These are phyloP conservation scores for Populus hybrid DNA, from an alignment of 441 rosid genomes.

Conservation along the genomic window DNA sequence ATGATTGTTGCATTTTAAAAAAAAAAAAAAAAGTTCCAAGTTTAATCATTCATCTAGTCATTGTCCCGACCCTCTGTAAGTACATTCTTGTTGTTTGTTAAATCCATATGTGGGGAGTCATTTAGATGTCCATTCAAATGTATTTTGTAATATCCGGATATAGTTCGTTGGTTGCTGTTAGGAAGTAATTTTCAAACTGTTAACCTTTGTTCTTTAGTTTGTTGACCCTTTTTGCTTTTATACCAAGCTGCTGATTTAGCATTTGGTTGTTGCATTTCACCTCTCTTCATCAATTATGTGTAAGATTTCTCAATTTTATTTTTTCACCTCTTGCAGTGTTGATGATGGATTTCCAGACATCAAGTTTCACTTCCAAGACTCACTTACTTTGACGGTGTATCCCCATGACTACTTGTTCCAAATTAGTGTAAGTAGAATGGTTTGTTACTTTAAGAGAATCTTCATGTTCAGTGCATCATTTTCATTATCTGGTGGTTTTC, in stretches of 20 bases:
- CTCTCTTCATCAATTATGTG: neutral
- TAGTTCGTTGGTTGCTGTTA: neutral
- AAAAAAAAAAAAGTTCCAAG: neutral
- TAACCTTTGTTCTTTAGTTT: neutral
- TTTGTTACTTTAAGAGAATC: neutral
- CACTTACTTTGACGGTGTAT: constrained; percentile 53
- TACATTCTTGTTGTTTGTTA: neutral
- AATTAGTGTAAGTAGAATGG: constrained; percentile 46
- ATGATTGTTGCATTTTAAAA: neutral
- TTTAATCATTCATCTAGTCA: neutral
- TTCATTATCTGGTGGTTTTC: neutral
- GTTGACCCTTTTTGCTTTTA: neutral
- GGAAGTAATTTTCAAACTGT: neutral
- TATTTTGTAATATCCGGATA: neutral
- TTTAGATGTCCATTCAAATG: neutral
- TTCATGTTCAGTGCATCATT: neutral
- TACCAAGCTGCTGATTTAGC: neutral
- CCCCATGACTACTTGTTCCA: constrained; percentile 78
- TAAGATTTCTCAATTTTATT: neutral
- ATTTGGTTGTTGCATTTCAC: neutral
- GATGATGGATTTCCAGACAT: constrained; percentile 74
- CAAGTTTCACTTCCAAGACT: constrained; percentile 59
- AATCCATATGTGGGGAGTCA: neutral
- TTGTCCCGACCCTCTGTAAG: neutral
- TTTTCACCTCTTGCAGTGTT: constrained; percentile 51